Percentiles rank a stretch among this genome's conserved stretches.
These are phyloP conservation scores for Ettlia oleoabundans DNA, from an alignment of 139 green algal genomes.

Conservation along the genomic window DNA sequence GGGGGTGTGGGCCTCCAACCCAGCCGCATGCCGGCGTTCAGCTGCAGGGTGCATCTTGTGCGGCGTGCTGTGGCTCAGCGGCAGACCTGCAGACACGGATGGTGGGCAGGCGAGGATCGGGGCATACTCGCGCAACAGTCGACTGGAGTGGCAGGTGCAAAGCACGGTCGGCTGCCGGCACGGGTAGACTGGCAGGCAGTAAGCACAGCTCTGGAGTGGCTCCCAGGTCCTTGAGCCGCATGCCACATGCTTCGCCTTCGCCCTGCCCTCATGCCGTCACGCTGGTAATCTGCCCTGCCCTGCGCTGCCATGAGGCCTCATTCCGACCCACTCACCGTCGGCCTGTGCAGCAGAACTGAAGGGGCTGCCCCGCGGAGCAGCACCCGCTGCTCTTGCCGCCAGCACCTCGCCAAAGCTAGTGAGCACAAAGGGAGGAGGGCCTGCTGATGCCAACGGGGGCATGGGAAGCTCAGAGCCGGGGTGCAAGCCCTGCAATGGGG, in stretches of 20 bases:
- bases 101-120: too few species aligned
- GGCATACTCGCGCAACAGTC: too few species aligned
- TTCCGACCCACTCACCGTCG: constrained; percentile 34
- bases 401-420: constrained; percentile 42
- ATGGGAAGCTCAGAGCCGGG: not conserved
- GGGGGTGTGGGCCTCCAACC: constrained; percentile 29
- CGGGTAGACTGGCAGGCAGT: too few species aligned
- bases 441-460: too few species aligned
- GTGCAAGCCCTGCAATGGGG: constrained; percentile 2
- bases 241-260: too few species aligned
- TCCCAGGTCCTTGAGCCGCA: not conserved
- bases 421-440: constrained; percentile 18
- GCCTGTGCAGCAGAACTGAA: not conserved
- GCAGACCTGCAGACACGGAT: not conserved
- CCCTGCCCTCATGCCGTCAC: too few species aligned
- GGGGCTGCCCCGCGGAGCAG: constrained; percentile 1
- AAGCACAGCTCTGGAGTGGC: not conserved
- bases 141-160: too few species aligned
- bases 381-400: constrained; percentile 27
- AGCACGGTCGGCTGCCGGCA: too few species aligned
- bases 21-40: not conserved
- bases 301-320: too few species aligned
- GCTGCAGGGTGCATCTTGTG: constrained; percentile 6
- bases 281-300: too few species aligned
- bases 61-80: constrained; percentile 20